These are phyloP conservation scores for Fennellomyces sp. DNA, from an alignment of 371 early-diverging fungal species.

Conservation along the genomic window DNA sequence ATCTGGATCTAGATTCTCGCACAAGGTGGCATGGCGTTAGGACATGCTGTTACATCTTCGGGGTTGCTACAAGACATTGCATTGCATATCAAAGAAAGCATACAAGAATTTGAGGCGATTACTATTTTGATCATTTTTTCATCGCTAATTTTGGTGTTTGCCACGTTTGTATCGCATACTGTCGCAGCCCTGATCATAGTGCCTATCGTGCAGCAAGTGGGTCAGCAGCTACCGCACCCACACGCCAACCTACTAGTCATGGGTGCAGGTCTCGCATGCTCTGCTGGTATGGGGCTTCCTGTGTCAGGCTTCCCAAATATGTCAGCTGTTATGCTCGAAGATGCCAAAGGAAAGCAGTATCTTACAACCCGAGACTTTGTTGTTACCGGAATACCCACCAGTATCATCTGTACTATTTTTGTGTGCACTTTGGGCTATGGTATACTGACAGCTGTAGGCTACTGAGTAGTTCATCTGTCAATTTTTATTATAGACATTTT, in stretches of 20 bases:
- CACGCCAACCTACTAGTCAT: conserved; percentile 92
- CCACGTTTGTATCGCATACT: conserved; percentile 96
- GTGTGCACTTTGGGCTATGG: conserved; percentile 76
- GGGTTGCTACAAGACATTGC: conserved; percentile 79
- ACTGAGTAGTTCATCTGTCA: conserved; percentile 18
- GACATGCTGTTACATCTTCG: conserved; percentile 42
- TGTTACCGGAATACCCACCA: conserved; percentile 75
- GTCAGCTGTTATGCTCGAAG: conserved; percentile 92
- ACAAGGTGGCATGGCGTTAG: conserved; percentile 93
- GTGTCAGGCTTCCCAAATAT: conserved; percentile 77
- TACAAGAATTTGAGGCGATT: conserved; percentile 66
- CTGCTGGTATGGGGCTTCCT: conserved; percentile 49
- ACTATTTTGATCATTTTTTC: conserved; percentile 70
- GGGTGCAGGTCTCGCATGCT: conserved; percentile 56
- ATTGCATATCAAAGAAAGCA: conserved; percentile 61
- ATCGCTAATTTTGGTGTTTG: conserved; percentile 71
- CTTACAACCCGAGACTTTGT: conserved; percentile 82
- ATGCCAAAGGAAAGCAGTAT: conserved; percentile 85
- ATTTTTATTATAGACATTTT: background rate
- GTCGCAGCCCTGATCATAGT: conserved; percentile 88
- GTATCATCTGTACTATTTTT: conserved; percentile 66
- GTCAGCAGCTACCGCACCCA: conserved; percentile 71
- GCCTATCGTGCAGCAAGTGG: conserved; percentile 82
- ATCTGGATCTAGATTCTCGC: conserved; percentile 70
- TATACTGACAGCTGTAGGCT: conserved; percentile 57